phyloP scores from a whole-genome alignment of 495 filamentous ascomycete species.

The Massariosphaeria phaeospora region DNA sequence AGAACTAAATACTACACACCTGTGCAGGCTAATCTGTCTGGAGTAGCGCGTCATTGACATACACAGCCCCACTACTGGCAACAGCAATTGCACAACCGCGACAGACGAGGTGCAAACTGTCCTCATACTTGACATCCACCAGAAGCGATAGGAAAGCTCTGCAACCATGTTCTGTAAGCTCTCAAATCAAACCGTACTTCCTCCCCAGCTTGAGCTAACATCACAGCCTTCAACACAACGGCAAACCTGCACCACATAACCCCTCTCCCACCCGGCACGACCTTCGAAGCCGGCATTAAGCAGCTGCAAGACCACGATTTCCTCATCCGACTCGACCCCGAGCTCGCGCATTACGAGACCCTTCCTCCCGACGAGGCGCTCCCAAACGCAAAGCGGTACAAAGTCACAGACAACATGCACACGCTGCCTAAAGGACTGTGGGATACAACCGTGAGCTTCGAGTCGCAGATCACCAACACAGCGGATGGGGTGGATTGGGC shows the following conservation, averaged over 20 bases:
- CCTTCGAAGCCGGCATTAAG: constrained; percentile 7
- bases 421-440: constrained; percentile 29
- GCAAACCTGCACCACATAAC: constrained; percentile 28
- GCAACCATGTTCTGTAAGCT: constrained; percentile 19
- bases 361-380: constrained; percentile 2
- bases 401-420: constrained; percentile 34
- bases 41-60: too few relatives aligned
- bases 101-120: too few relatives aligned
- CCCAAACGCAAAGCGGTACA: constrained; percentile 28
- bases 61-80: too few relatives aligned
- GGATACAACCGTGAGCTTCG: constrained; percentile 29
- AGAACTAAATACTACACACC: too few relatives aligned
- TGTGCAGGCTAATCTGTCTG: too few relatives aligned
- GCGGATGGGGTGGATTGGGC: constrained; percentile 27
- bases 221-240: constrained; percentile 24
- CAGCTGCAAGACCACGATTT: constrained; percentile 29
- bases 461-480: constrained; percentile 22
- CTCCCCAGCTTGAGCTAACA: background rate
- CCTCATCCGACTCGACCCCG: constrained; percentile 31
- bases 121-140: too few relatives aligned
- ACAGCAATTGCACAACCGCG: too few relatives aligned
- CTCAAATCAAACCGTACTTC: background rate
- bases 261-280: constrained; percentile 19
- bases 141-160: background rate
- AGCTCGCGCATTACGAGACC: constrained; percentile 29